These are phyloP conservation scores for Trichophaea hybrida DNA, from an alignment of 2,329 filamentous ascomycete genomes.

Conservation along the genomic window DNA sequence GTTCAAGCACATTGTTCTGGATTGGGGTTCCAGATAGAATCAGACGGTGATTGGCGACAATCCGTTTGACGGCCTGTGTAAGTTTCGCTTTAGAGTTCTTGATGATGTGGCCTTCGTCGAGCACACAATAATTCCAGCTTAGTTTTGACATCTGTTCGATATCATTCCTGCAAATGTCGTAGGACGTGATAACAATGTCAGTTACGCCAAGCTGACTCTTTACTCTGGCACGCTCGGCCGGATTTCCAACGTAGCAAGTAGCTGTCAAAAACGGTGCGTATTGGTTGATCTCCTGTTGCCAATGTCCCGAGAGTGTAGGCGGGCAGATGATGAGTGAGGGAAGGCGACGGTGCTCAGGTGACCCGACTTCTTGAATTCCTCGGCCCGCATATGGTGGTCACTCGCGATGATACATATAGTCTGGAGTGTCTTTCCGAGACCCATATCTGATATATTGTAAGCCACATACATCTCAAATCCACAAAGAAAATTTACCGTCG, in stretches of 20 bases:
- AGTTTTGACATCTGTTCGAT: conserved; percentile 67
- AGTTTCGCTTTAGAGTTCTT: conserved; percentile 98
- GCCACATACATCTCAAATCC: conserved; percentile 1
- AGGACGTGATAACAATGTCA: conserved; percentile 92
- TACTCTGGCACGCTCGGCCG: conserved; percentile 60
- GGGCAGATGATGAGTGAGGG: conserved; percentile 93
- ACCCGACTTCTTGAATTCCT: conserved; percentile 73
- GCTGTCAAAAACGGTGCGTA: conserved; percentile 90
- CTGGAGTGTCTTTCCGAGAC: conserved; percentile 91
- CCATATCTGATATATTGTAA: conserved; percentile 54
- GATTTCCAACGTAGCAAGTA: conserved; percentile 81
- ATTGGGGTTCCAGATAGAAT: conserved; percentile 96
- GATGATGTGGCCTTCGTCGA: conserved; percentile 95
- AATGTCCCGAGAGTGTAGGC: conserved; percentile 89
- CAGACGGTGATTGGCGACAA: conserved; percentile 82
- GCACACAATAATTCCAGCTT: conserved; percentile 92
- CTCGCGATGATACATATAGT: conserved; percentile 96
- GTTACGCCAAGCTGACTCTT: conserved; percentile 56
- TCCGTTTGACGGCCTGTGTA: conserved; percentile 76
- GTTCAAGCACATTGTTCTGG: conserved; percentile 90
- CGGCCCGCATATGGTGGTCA: conserved; percentile 83
- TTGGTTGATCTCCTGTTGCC: conserved; percentile 93
- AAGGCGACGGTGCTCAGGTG: conserved; percentile 61
- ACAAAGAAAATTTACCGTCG: conserved; percentile 37
- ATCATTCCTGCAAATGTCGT: conserved; percentile 95